Conservation (phyloP, 192 early-diverging fungal genomes). For the Endogone sp. region DNA sequence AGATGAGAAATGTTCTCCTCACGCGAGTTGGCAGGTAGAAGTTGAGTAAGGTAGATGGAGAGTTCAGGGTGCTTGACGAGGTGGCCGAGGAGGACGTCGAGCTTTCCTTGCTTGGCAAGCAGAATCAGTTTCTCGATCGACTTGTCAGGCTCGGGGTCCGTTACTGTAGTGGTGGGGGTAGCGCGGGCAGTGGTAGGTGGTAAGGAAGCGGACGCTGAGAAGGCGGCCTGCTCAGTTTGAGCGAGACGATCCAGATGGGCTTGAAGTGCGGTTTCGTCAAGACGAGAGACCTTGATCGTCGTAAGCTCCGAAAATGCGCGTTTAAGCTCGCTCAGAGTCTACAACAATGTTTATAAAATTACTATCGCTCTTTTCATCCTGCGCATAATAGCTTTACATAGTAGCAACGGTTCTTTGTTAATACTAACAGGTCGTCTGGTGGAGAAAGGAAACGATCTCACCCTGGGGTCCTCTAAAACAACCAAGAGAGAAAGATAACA, state of each 20-base stretch:
- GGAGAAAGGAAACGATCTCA: conserved; percentile 73
- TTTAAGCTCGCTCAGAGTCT: conserved; percentile 63
- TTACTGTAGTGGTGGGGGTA: not conserved
- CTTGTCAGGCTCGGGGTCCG: conserved; percentile 20
- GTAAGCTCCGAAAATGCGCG: conserved; percentile 62
- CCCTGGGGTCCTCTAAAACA: conserved; percentile 40
- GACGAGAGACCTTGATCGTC: conserved; percentile 45
- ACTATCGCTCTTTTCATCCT: no score
- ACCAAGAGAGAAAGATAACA: not conserved
- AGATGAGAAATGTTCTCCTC: conserved; percentile 34
- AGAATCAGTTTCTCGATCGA: conserved; percentile 50
- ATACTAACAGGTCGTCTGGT: conserved; percentile 63
- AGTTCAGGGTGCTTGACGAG: conserved; percentile 48
- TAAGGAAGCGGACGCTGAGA: conserved; percentile 10
- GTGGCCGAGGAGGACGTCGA: conserved; percentile 49
- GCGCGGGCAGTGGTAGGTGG: not conserved
- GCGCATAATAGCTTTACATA: no score
- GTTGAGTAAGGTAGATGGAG: conserved; percentile 21
- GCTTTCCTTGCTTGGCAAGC: conserved; percentile 58
- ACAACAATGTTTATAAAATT: not conserved
- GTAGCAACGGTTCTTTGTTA: no score
- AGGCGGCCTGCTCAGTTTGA: conserved; percentile 16
- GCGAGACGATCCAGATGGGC: conserved; percentile 19
- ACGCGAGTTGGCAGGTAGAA: conserved; percentile 20
- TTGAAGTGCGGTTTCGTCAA: conserved; percentile 27